Evolutionary conservation across 805 yeast genomes (phyloP).

Genomic region (Naumovozyma castellii): DNA sequence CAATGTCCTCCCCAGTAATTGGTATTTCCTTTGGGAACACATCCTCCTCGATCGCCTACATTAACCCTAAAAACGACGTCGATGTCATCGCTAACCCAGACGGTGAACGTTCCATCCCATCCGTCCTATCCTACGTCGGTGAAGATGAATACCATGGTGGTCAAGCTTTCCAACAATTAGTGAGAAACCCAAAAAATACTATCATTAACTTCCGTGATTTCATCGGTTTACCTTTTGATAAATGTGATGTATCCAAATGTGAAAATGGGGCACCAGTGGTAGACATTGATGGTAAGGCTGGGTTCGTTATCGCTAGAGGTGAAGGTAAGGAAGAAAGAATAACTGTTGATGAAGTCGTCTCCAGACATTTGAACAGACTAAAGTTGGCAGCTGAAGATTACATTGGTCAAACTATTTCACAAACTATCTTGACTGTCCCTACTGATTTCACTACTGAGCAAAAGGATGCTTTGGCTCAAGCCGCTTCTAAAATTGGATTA

Average conservation of each 20-base stretch:
- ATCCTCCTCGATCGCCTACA: conserved; percentile 86
- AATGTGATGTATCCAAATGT: conserved; percentile 58
- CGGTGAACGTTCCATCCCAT: conserved; percentile 95
- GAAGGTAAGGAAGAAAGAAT: conserved; percentile 45
- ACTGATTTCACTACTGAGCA: conserved; percentile 74
- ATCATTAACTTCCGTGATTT: conserved; percentile 88
- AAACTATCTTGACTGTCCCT: conserved; percentile 85
- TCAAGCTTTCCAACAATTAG: conserved; percentile 85
- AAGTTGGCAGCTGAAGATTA: conserved; percentile 87
- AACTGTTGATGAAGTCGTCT: conserved; percentile 67
- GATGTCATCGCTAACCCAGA: conserved; percentile 98
- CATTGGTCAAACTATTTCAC: conserved; percentile 70
- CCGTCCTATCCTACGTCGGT: conserved; percentile 84
- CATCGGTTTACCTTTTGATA: conserved; percentile 64
- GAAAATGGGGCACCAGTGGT: conserved; percentile 41
- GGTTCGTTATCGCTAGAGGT: conserved; percentile 46
- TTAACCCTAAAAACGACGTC: conserved; percentile 72
- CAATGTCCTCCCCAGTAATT: conserved; percentile 49
- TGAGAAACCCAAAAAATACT: conserved; percentile 84
- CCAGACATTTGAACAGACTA: conserved; percentile 75
- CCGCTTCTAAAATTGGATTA: conserved; percentile 65
- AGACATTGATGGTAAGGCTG: conserved; percentile 49
- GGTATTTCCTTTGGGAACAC: conserved; percentile 97
- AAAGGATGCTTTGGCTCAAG: conserved; percentile 48
- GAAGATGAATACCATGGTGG: conserved; percentile 95